Evolutionary conservation across 2,329 filamentous ascomycete species (phyloP).

Genomic region (Xylariaceae sp.): DNA sequence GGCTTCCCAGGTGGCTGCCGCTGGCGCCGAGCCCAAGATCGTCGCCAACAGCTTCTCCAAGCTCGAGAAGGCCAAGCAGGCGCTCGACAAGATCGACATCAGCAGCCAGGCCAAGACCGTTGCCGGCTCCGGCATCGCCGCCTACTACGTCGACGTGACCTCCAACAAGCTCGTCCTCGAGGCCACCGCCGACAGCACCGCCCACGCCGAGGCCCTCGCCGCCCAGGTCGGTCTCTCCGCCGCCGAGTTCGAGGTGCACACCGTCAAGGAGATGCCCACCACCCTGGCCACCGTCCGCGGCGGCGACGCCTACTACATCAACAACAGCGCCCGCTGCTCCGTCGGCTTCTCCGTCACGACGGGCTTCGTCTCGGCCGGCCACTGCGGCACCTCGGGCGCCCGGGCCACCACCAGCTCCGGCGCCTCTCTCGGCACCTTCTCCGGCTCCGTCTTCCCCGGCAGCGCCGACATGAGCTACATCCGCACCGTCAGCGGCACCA

Average conservation of each 20-base stretch:
- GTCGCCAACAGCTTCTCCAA: slow-evolving; percentile 33
- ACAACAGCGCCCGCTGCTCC: slow-evolving; percentile 32
- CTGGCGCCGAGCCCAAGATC: slow-evolving; percentile 32
- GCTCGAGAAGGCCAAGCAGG: slow-evolving; percentile 37
- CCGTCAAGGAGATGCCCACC: slow-evolving; percentile 30
- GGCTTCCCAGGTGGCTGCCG: slow-evolving; percentile 31
- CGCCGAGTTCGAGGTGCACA: slow-evolving; percentile 34
- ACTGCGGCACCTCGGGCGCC: slow-evolving; percentile 32
- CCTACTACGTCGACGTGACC: slow-evolving; percentile 36
- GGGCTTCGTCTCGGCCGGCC: slow-evolving; percentile 37
- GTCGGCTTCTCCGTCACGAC: slow-evolving; percentile 37
- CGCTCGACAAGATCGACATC: slow-evolving; percentile 35
- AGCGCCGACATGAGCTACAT: slow-evolving; percentile 36
- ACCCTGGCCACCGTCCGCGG: slow-evolving; percentile 30
- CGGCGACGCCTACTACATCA: slow-evolving; percentile 36
- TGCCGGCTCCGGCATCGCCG: slow-evolving; percentile 28
- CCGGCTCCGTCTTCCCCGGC: slow-evolving; percentile 35
- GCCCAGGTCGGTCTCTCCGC: slow-evolving; percentile 33
- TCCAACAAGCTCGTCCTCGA: slow-evolving; percentile 38
- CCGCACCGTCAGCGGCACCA: slow-evolving; percentile 30
- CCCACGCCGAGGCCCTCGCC: slow-evolving; percentile 33
- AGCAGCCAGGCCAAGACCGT: slow-evolving; percentile 29
- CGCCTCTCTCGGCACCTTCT: slow-evolving; percentile 31
- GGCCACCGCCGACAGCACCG: slow-evolving; percentile 32
- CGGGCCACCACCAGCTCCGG: slow-evolving; percentile 31